phyloP scores from a whole-genome alignment of 306 rosid genomes.

The Quercus gilva region DNA sequence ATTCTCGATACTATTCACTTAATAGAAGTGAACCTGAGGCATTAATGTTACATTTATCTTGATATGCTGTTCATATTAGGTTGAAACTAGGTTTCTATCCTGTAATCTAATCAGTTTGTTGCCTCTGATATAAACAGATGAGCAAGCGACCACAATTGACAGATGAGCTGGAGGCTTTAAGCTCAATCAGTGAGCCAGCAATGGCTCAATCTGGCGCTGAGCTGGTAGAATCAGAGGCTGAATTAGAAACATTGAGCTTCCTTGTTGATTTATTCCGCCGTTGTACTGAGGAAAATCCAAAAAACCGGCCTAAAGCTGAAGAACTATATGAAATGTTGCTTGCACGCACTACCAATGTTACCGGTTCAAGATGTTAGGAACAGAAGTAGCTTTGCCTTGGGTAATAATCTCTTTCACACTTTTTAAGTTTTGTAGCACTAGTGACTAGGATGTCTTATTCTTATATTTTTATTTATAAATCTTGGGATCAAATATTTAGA shows the following conservation, averaged over 20 bases:
- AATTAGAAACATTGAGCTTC: slow-evolving; percentile 38
- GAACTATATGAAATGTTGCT: slow-evolving; percentile 58
- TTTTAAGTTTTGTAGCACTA: slow-evolving; percentile 26
- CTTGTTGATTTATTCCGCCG: slow-evolving; percentile 69
- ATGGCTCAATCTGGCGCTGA: slow-evolving; percentile 58
- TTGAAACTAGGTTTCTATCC: not conserved
- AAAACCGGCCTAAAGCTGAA: slow-evolving; percentile 71
- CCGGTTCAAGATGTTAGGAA: slow-evolving; percentile 35
- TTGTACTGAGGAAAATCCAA: slow-evolving; percentile 66
- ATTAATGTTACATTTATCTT: not conserved
- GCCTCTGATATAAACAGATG: slow-evolving; percentile 33
- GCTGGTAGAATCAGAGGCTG: slow-evolving; percentile 39
- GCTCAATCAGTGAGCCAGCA: slow-evolving; percentile 44
- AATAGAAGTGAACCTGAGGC: not conserved
- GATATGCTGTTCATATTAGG: not conserved
- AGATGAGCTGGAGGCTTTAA: slow-evolving; percentile 56
- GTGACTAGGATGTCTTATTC: slow-evolving; percentile 20
- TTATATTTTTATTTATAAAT: slow-evolving; percentile 1
- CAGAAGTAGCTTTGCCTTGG: slow-evolving; percentile 28
- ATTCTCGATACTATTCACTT: not conserved
- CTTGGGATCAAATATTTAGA: slow-evolving; percentile 3
- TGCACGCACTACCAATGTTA: slow-evolving; percentile 25
- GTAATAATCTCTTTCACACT: slow-evolving; percentile 11
- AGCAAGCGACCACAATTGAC: slow-evolving; percentile 70
- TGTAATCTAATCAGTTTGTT: slow-evolving; percentile 10